Base-by-base conservation (phyloP, 768 basidiomycete genomes). In the Lactarius psammicola region DNA sequence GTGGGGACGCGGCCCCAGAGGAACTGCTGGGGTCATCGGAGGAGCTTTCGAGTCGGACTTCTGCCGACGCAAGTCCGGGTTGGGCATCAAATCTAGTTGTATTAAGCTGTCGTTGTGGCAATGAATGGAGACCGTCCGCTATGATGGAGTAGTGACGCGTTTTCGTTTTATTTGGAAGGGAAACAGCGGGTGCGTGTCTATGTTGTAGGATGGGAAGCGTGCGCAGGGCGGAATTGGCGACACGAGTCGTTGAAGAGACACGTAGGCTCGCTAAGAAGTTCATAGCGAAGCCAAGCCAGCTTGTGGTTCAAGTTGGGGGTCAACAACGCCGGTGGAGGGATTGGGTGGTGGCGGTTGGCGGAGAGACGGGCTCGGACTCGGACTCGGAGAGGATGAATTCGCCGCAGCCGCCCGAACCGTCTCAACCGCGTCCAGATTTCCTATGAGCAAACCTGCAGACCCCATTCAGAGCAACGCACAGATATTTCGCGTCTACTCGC, bases 1-100 rank as follows among this genome's bases (percentile, higher is more conserved):
- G 64, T 67, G 77, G 68, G 72, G 80, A 71, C 5, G 78, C 72
- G 38, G 75, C 78, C n/a, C 71, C 66, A 51, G 72, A 36, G 71
- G 74, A 59, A 74, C 56, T 10, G 26, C n/a, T 40, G n/a, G 68
- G 49, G 42, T 60, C 62, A 28, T 69, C 38, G 9, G 63, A 23
- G 31, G 61, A 33, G 49, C 58, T 40, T 34, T 70, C 62, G 6
- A 70, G 59, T 33, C 68, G 64, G 10, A 70, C 62, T 9, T 38
- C 38, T 11, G 62, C 20, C 18, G 60, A 58, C 46, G 13, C n/a
- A 44, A 42, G 51, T 33, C 9, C 7, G 23, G 17, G 33, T 38
- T 53, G 64, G 9, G 36, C 6, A 65, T 23, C 31, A 10, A 30
- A 33, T 18, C 26, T 26, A 17, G 31, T 23, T 23, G 26, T 42